A percentile compares a stretch with the other conserved stretches of the same genome.
phyloP scores from a whole-genome alignment of 2,329 filamentous ascomycete genomes.

The Alternaria gaisen region DNA sequence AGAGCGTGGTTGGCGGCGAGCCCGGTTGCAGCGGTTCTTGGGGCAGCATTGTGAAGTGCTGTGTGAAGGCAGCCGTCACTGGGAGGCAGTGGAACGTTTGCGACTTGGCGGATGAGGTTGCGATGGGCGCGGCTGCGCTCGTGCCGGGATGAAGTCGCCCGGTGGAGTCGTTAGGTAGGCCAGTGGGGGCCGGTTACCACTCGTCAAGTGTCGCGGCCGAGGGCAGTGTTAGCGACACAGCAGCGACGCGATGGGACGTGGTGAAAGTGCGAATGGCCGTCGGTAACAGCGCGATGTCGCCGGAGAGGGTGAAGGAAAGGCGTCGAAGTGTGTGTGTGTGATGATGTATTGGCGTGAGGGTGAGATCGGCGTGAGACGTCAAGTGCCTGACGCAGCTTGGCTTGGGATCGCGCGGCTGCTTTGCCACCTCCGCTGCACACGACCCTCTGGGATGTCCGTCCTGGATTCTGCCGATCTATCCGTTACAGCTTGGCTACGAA shows the following conservation, averaged over 20 bases:
- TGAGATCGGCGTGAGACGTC: conserved; percentile 31
- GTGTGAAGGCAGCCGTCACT: conserved; percentile 11
- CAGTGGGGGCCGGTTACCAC: conserved; percentile 32
- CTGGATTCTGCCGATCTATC: conserved; percentile 24
- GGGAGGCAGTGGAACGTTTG: conserved; percentile 11
- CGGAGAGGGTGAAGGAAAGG: conserved; percentile 14
- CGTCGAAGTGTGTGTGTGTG: conserved; percentile 8
- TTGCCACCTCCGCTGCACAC: conserved; percentile 34
- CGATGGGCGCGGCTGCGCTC: conserved; percentile 35
- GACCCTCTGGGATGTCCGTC: conserved; percentile 15
- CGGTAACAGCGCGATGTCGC: conserved; percentile 16
- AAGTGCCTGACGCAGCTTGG: conserved; percentile 28
- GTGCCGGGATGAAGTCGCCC: conserved; percentile 27
- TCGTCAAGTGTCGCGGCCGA: conserved; percentile 29
- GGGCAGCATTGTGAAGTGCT: conserved; percentile 42
- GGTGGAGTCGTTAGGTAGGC: conserved; percentile 18
- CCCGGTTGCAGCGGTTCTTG: conserved; percentile 38
- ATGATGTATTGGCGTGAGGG: conserved; percentile 15
- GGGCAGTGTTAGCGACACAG: conserved; percentile 23
- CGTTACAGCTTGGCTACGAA: conserved; percentile 18
- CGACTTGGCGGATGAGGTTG: conserved; percentile 18
- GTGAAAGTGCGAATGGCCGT: conserved; percentile 11
- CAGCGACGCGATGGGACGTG: conserved; percentile 25
- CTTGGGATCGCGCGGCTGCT: conserved; percentile 25
- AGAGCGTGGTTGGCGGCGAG: conserved; percentile 46